phyloP scores from a whole-genome alignment of 768 basidiomycete genomes.

The Leccinum obscurum region DNA sequence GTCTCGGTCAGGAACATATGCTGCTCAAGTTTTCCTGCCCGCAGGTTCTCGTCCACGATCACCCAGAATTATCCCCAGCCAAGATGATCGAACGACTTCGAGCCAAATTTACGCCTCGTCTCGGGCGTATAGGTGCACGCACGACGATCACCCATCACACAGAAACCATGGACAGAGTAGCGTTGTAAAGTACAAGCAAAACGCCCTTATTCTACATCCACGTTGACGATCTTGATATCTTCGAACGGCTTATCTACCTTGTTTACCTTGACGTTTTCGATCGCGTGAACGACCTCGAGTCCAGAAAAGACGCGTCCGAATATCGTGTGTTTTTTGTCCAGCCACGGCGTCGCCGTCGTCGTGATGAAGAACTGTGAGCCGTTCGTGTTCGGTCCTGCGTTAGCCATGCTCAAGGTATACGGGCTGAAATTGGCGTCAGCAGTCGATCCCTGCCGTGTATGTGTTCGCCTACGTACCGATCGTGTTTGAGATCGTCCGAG shows the following conservation, averaged over 20 bases:
- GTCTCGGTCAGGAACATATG: constrained; percentile 28
- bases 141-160: constrained; percentile 32
- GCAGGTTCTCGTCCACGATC: constrained; percentile 17
- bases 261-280: constrained; percentile 88
- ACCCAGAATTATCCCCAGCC: constrained; percentile 17
- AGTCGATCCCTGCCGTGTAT: background rate
- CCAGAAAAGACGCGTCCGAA: constrained; percentile 89
- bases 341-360: constrained; percentile 90
- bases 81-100: constrained; percentile 33
- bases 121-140: constrained; percentile 25
- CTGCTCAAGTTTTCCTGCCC: constrained; percentile 64
- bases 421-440: constrained; percentile 51
- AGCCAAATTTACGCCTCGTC: constrained; percentile 35
- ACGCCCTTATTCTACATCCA: constrained; percentile 61
- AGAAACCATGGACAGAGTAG: constrained; percentile 47
- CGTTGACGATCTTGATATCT: constrained; percentile 87
- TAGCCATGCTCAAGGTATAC: constrained; percentile 95
- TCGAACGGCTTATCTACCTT: constrained; percentile 89
- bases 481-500: constrained; percentile 83
- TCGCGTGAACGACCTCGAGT: constrained; percentile 85
- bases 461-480: constrained; percentile 54
- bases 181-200: constrained; percentile 35
- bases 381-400: constrained; percentile 87
- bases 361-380: constrained; percentile 99
- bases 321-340: constrained; percentile 90